Percentiles rank a stretch among this genome's conserved stretches.
phyloP scores from a whole-genome alignment of 1,139 yeast species.

The Wickerhamomyces sp. region DNA sequence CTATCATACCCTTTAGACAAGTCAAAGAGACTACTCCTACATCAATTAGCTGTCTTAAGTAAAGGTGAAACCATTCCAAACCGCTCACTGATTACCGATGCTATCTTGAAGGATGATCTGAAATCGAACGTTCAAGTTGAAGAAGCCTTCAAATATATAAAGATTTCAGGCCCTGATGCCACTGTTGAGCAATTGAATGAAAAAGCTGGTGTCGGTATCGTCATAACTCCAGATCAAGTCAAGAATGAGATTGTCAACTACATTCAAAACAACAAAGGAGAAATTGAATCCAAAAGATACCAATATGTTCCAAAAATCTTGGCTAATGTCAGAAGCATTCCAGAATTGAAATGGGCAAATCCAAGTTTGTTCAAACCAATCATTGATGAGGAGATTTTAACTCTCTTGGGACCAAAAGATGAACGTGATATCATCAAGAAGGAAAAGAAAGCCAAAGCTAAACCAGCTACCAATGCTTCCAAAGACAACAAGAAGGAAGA shows the following conservation, averaged over 20 bases:
- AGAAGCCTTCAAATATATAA: constrained; percentile 75
- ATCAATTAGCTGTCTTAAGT: constrained; percentile 66
- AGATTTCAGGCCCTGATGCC: constrained; percentile 37
- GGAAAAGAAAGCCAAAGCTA: constrained; percentile 49
- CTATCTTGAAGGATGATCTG: constrained; percentile 59
- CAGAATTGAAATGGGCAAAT: constrained; percentile 86
- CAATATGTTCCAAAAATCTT: constrained; percentile 68
- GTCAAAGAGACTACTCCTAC: constrained; percentile 57
- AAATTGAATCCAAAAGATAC: constrained; percentile 68
- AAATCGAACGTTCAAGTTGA: constrained; percentile 67
- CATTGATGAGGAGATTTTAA: constrained; percentile 70
- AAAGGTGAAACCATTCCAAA: constrained; percentile 38
- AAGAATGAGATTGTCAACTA: constrained; percentile 52
- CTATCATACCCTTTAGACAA: constrained; percentile 37
- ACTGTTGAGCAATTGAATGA: constrained; percentile 46
- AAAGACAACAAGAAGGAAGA: constrained; percentile 26
- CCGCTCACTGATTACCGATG: constrained; percentile 50
- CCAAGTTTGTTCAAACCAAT: constrained; percentile 82
- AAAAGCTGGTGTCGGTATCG: constrained; percentile 80
- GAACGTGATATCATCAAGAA: constrained; percentile 85
- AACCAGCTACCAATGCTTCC: constrained; percentile 19
- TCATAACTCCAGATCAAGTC: constrained; percentile 62
- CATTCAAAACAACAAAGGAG: constrained; percentile 51
- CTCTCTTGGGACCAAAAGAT: constrained; percentile 86
- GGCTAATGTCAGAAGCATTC: constrained; percentile 69